Conservation (phyloP, 192 early-diverging fungal genomes). For the Chytriomyces sp. region DNA sequence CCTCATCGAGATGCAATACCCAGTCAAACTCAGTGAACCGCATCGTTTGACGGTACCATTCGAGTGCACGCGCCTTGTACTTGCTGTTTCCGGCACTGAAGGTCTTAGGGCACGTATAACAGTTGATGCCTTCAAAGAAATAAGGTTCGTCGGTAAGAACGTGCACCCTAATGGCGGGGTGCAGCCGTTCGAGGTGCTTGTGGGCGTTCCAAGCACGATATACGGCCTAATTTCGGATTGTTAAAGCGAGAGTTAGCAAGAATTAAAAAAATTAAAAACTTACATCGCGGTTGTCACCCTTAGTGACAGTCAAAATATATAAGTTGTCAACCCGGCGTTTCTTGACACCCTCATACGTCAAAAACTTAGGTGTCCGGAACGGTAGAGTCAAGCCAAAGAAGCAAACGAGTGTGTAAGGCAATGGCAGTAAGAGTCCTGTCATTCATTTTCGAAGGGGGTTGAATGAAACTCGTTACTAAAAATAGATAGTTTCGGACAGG, state of each 20-base stretch:
- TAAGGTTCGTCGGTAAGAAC: slow-evolving; percentile 61
- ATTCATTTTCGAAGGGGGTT: no score
- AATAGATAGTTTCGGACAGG: no score
- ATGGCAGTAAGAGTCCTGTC: slow-evolving; percentile 55
- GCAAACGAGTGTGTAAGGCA: slow-evolving; percentile 64
- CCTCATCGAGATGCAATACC: slow-evolving; percentile 58
- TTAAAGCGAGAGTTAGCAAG: background rate
- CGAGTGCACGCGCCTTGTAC: slow-evolving; percentile 58
- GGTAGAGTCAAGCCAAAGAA: slow-evolving; percentile 59
- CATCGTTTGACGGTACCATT: slow-evolving; percentile 58
- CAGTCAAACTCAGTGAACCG: slow-evolving; percentile 54
- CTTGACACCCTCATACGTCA: slow-evolving; percentile 38
- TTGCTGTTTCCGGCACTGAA: slow-evolving; percentile 42
- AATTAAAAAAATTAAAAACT: no score
- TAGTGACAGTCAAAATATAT: slow-evolving; percentile 60
- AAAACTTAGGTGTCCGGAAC: slow-evolving; percentile 61
- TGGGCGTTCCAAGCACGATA: slow-evolving; percentile 52
- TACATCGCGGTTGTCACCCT: slow-evolving; percentile 50
- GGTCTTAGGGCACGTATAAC: slow-evolving; percentile 52
- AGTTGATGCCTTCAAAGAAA: slow-evolving; percentile 55
- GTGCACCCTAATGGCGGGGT: slow-evolving; percentile 56
- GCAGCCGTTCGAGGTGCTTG: slow-evolving; percentile 50
- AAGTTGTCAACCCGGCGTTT: slow-evolving; percentile 51
- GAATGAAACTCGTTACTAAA: no score
- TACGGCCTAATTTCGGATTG: slow-evolving; percentile 30